A percentile compares a stretch with the other conserved stretches of the same genome.
phyloP scores from a whole-genome alignment of 1,284 basidiomycete genomes.

The Bjerkandera adusta region DNA sequence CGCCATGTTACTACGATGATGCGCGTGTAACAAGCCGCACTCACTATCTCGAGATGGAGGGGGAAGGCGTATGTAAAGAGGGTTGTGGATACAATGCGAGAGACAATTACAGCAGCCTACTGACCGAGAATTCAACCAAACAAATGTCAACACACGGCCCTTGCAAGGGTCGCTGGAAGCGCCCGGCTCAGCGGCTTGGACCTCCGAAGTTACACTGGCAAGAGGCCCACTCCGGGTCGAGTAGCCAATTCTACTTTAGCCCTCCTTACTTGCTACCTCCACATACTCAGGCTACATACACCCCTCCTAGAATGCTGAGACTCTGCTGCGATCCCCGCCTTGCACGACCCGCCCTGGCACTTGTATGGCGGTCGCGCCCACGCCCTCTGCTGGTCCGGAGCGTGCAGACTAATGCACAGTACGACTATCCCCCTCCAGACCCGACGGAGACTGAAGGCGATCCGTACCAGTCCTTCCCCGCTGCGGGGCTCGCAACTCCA shows the following conservation, averaged over 20 bases:
- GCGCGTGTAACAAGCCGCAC: slow-evolving; percentile 14
- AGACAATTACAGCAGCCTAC: background rate
- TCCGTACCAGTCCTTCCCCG: slow-evolving; percentile 27
- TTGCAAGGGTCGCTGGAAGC: too few species aligned
- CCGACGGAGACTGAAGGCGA: slow-evolving; percentile 19
- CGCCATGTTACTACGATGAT: slow-evolving; percentile 28
- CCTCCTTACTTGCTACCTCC: too few species aligned
- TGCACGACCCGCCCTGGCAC: background rate
- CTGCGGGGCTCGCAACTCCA: slow-evolving; percentile 61
- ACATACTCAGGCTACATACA: slow-evolving; percentile 9
- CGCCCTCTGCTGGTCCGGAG: slow-evolving; percentile 10
- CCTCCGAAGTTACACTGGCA: background rate
- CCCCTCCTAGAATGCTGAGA: background rate
- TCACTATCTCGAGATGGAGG: slow-evolving; percentile 13
- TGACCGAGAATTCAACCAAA: background rate
- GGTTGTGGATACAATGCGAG: slow-evolving; percentile 1
- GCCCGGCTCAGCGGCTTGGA: too few species aligned
- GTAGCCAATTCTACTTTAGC: too few species aligned
- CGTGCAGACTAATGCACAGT: slow-evolving; percentile 45
- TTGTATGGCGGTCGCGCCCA: slow-evolving; percentile 10
- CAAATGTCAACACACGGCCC: background rate
- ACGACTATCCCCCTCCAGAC: slow-evolving; percentile 35
- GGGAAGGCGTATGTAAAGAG: slow-evolving; percentile 3
- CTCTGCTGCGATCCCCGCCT: background rate
- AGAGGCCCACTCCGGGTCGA: slow-evolving; percentile 2